phyloP scores from a whole-genome alignment of 2,329 filamentous ascomycete genomes.

The Fusarium sp. region DNA sequence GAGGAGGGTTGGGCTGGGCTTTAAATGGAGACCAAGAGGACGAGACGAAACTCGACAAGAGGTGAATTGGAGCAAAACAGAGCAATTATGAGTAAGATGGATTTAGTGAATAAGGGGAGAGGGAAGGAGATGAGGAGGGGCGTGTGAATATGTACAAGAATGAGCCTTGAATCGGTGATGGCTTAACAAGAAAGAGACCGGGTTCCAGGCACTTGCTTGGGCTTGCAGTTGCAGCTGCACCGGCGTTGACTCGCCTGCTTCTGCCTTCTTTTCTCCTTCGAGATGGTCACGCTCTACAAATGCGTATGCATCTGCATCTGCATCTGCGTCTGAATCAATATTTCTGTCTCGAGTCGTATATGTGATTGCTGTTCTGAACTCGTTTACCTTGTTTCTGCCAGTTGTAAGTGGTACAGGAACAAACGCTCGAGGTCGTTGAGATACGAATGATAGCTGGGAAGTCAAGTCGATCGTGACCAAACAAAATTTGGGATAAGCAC shows the following conservation, averaged over 20 bases:
- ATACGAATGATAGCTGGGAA: not conserved
- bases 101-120: constrained; percentile 10
- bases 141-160: constrained; percentile 27
- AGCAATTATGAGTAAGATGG: constrained; percentile 16
- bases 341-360: constrained; percentile 16
- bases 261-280: constrained; percentile 7
- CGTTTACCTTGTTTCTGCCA: constrained; percentile 8
- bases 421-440: not conserved
- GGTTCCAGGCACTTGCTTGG: constrained; percentile 10
- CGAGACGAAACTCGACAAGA: constrained; percentile 12
- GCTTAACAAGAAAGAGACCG: constrained; percentile 20
- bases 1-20: constrained; percentile 8
- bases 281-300: constrained; percentile 3
- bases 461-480: not conserved
- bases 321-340: constrained; percentile 13
- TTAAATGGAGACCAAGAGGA: constrained; percentile 17
- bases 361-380: constrained; percentile 8
- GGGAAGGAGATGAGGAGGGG: constrained; percentile 10
- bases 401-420: constrained; percentile 15
- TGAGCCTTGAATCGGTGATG: constrained; percentile 13
- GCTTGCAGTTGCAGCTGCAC: constrained; percentile 18
- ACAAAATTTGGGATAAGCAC: not conserved
- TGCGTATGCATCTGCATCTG: constrained; percentile 26
- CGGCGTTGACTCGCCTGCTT: constrained; percentile 29
- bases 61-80: not conserved